A percentile compares a stretch with the other conserved stretches of the same genome.
Conservation (phyloP, 208 protist species). For the Leishmania martiniquensis region DNA sequence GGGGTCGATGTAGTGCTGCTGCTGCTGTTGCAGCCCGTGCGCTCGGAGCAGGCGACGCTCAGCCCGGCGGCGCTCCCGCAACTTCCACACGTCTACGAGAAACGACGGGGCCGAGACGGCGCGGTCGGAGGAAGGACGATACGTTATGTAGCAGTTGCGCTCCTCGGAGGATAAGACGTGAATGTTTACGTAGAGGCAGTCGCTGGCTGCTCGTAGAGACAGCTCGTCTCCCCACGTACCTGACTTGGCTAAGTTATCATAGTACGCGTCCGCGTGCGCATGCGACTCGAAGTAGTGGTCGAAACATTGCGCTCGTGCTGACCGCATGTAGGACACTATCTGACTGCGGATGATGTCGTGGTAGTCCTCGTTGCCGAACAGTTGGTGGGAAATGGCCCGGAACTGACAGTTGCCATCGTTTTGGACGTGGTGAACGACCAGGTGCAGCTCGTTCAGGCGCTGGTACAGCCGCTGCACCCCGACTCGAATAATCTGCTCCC, state of each 20-base stretch:
- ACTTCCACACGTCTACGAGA: conserved; percentile 67
- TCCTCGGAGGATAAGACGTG: conserved; percentile 85
- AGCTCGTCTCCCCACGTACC: conserved; percentile 90
- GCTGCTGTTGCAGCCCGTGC: conserved; percentile 13
- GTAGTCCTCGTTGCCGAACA: conserved; percentile 82
- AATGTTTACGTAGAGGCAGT: conserved; percentile 85
- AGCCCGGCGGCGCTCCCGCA: conserved; percentile 27
- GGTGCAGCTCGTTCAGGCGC: conserved; percentile 61
- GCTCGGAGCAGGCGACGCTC: conserved; percentile 20
- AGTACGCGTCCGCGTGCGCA: conserved; percentile 71
- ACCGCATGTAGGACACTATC: conserved; percentile 85
- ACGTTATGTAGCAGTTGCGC: conserved; percentile 83
- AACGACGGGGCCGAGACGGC: conserved; percentile 67
- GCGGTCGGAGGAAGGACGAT: conserved; percentile 55
- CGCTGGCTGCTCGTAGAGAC: conserved; percentile 80
- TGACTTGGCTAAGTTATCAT: conserved; percentile 46
- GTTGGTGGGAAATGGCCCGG: conserved; percentile 83
- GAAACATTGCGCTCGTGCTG: conserved; percentile 62
- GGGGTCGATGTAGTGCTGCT: neutral
- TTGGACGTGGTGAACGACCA: conserved; percentile 58
- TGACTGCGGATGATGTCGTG: conserved; percentile 80
- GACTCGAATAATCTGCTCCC: conserved; percentile 70
- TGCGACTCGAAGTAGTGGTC: conserved; percentile 80
- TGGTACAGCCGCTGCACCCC: conserved; percentile 57
- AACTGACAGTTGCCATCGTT: conserved; percentile 94